These are phyloP conservation scores for Alternaria sp. DNA, from an alignment of 2,329 filamentous ascomycete genomes.

Conservation along the genomic window DNA sequence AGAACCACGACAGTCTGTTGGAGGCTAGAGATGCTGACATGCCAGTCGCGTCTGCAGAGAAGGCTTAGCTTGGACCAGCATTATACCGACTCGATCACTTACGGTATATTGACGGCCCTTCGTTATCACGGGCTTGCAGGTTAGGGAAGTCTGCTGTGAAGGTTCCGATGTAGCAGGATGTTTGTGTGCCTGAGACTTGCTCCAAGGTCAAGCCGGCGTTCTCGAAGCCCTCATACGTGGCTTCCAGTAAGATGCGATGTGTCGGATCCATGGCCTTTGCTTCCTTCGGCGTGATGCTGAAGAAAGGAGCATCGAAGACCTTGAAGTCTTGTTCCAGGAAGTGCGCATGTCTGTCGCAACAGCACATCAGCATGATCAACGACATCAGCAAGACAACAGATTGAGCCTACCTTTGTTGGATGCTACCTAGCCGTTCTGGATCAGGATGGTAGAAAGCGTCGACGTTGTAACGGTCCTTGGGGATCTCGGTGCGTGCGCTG, in stretches of 20 bases:
- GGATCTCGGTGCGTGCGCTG: conserved; percentile 37
- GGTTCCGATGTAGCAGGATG: conserved; percentile 22
- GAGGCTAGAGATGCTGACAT: conserved; percentile 7
- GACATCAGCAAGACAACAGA: accelerated
- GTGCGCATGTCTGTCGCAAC: conserved; percentile 2
- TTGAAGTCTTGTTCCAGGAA: conserved; percentile 35
- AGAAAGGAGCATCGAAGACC: conserved; percentile 46
- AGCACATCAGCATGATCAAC: background rate
- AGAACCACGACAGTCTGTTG: conserved; percentile 20
- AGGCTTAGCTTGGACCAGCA: background rate
- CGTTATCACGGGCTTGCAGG: conserved; percentile 6
- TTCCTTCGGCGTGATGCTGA: conserved; percentile 24
- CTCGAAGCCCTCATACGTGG: conserved; percentile 48
- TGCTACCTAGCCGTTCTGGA: conserved; percentile 10
- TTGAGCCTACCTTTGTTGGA: conserved; percentile 6
- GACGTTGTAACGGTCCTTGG: conserved; percentile 30
- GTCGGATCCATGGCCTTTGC: conserved; percentile 35
- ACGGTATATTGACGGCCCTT: conserved; percentile 9
- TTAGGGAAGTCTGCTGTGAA: conserved; percentile 22
- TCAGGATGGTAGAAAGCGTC: conserved; percentile 19
- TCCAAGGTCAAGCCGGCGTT: conserved; percentile 28
- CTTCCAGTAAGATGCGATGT: conserved; percentile 35
- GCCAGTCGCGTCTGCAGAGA: conserved; percentile 3
- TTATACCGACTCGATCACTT: background rate
- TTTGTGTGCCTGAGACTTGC: conserved; percentile 22